These are phyloP conservation scores for Spizellomyces punctatus DNA, from an alignment of 192 early-diverging fungal species.

Conservation along the genomic window DNA sequence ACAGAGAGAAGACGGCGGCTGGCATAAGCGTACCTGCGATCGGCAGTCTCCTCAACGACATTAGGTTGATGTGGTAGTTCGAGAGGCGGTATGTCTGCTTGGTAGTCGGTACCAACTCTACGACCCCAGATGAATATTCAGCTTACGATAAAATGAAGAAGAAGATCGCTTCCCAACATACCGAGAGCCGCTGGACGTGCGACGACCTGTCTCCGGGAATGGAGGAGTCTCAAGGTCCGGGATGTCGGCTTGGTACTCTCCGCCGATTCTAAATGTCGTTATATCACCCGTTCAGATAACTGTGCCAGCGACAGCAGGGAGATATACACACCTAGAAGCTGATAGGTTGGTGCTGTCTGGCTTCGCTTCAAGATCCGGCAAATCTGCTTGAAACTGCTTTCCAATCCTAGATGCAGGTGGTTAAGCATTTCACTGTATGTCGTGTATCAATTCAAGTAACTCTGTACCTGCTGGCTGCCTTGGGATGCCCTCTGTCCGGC, in stretches of 20 bases:
- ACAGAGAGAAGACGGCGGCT: too few species aligned
- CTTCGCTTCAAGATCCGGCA: constrained; percentile 50
- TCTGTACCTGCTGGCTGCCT: constrained; percentile 73
- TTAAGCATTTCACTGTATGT: too few species aligned
- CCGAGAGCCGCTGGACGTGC: too few species aligned
- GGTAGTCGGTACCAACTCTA: constrained; percentile 79
- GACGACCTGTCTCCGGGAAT: too few species aligned
- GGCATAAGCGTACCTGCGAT: too few species aligned
- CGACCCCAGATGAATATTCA: constrained; percentile 40
- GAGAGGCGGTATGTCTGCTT: constrained; percentile 69
- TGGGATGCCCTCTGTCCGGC: constrained; percentile 70
- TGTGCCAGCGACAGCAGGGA: too few species aligned
- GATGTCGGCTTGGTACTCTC: constrained; percentile 77
- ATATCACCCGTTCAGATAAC: too few species aligned
- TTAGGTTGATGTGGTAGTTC: not conserved
- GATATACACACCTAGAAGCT: too few species aligned
- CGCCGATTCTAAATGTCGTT: constrained; percentile 60
- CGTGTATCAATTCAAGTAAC: too few species aligned
- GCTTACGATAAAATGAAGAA: too few species aligned
- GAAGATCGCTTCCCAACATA: too few species aligned
- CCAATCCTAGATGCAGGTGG: constrained; percentile 60
- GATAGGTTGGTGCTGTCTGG: not conserved
- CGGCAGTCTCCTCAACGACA: too few species aligned
- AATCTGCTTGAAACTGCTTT: constrained; percentile 75
- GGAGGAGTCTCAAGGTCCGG: constrained; percentile 42